phyloP scores from a whole-genome alignment of 129 eudicot genomes.

The Pseudognaphalium luteoalbum region DNA sequence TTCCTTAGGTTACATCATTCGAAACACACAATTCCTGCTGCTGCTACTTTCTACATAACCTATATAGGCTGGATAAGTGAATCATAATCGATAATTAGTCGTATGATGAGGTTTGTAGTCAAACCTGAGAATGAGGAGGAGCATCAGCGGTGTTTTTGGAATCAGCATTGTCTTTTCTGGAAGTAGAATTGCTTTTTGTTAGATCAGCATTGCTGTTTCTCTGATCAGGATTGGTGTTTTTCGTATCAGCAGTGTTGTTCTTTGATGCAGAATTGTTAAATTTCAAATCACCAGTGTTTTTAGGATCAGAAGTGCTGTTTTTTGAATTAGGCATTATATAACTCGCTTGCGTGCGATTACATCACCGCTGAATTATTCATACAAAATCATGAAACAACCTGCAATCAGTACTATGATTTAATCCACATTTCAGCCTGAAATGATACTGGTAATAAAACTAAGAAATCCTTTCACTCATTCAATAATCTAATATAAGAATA shows the following conservation, averaged over 20 bases:
- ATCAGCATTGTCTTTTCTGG: constrained; percentile 25
- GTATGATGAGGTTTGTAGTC: constrained; percentile 18
- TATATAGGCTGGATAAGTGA: background rate
- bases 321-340: constrained; percentile 41
- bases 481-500: background rate
- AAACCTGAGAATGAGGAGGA: constrained; percentile 31
- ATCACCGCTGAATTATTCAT: background rate
- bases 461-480: background rate
- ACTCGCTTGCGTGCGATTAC: background rate
- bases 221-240: constrained; percentile 18
- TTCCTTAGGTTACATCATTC: background rate
- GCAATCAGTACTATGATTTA: constrained; percentile 8
- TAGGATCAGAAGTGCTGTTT: constrained; percentile 29
- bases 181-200: constrained; percentile 30
- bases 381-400: constrained; percentile 24
- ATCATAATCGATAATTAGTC: constrained; percentile 19
- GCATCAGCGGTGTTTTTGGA: constrained; percentile 22
- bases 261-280: constrained; percentile 23
- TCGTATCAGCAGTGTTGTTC: constrained; percentile 13
- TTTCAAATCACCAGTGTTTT: constrained; percentile 30
- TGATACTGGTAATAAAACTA: background rate
- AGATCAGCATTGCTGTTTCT: constrained; percentile 25
- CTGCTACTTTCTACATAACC: background rate
- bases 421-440: background rate
- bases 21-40: background rate